Percentiles rank a stretch among this genome's conserved stretches.
phyloP scores from a whole-genome alignment of 2,329 filamentous ascomycete genomes.

The Fusarium floridanum region DNA sequence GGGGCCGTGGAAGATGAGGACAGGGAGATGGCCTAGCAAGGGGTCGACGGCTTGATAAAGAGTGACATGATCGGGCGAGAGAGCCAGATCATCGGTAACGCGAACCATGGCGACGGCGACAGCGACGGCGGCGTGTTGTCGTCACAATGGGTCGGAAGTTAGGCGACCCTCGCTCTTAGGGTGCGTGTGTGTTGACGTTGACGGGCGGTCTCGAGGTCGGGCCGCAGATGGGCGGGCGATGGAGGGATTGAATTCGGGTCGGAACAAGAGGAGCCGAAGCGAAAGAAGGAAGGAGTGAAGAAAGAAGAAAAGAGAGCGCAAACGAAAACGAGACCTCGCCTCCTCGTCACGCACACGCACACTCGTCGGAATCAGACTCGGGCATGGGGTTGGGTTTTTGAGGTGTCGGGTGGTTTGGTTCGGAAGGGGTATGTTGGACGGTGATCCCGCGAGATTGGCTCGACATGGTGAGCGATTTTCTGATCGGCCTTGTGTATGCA shows the following conservation, averaged over 20 bases:
- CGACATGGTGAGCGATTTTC: slow-evolving; percentile 55
- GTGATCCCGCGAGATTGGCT: slow-evolving; percentile 63
- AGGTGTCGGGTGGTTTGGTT: slow-evolving; percentile 11
- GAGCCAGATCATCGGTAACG: slow-evolving; percentile 80
- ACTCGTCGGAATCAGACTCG: slow-evolving; percentile 17
- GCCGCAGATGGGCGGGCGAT: slow-evolving; percentile 28
- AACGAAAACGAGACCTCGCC: slow-evolving; percentile 38
- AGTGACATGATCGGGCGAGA: slow-evolving; percentile 84
- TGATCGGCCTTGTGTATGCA: neutral
- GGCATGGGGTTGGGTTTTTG: slow-evolving; percentile 31
- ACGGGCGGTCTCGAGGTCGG: slow-evolving; percentile 43
- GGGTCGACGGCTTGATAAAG: slow-evolving; percentile 93
- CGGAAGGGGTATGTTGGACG: slow-evolving; percentile 62
- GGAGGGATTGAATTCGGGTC: slow-evolving; percentile 29
- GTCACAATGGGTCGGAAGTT: slow-evolving; percentile 41
- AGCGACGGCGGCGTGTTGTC: slow-evolving; percentile 46
- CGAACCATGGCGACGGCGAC: slow-evolving; percentile 75
- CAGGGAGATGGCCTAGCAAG: slow-evolving; percentile 81
- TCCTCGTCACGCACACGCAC: slow-evolving; percentile 40
- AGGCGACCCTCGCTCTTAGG: slow-evolving; percentile 26
- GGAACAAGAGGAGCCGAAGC: neutral
- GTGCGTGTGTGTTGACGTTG: slow-evolving; percentile 25
- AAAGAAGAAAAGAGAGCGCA: slow-evolving; percentile 5
- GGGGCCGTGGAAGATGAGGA: slow-evolving; percentile 92
- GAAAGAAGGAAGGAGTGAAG: neutral